Base-by-base conservation (phyloP, 495 filamentous ascomycete species). In the Aspergillus olivimuriae region DNA sequence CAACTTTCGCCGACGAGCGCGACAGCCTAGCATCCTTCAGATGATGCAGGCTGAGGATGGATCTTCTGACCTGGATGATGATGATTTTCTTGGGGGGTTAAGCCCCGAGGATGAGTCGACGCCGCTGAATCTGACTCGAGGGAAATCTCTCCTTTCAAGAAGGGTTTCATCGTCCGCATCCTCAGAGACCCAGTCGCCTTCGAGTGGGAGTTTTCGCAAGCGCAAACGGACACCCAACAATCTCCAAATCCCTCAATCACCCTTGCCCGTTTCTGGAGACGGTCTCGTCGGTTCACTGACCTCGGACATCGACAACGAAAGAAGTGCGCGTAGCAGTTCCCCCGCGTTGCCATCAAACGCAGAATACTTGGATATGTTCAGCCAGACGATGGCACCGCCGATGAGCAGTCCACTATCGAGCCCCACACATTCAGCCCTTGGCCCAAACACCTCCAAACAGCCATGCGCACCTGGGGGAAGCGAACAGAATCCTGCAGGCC, bases 11-110 rank as follows among this genome's bases (percentile, higher is more conserved):
- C 68, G 77, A 26, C 68, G 82, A 44, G 69, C 80, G 12, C 69
- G 82, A 60, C 81, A 87, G 56, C 76, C 78, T 4, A 87, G 82
- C 56, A 76, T 87, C 42, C 61, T 87, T 11, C 74, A 78, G 14
- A 79, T 81, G 66, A 75, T 78, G 51, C 76, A 80, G 38, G 56
- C 61, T 1, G 70, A 75, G 30, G 70, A 76, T 41, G 66, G 66
- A 15, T 70, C 67, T 41, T 62, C 68, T 30, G 66, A 74, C 31
- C 47, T 72, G 2, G 64, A 73, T 30, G 69, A 73, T 34, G 68
- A 75, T 16, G 74, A 79, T 21, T 74, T 76, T 43, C 61, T 81
- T 11, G 75, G 77, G 31, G 75, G 76, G 8, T 73, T 83, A 44
- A 74, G 70, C 39, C 81, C 81, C 0, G 74, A 83, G 32, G 79